These are phyloP conservation scores for Phlebiopsis flavidoalba DNA, from an alignment of 768 basidiomycete species.

Conservation along the genomic window DNA sequence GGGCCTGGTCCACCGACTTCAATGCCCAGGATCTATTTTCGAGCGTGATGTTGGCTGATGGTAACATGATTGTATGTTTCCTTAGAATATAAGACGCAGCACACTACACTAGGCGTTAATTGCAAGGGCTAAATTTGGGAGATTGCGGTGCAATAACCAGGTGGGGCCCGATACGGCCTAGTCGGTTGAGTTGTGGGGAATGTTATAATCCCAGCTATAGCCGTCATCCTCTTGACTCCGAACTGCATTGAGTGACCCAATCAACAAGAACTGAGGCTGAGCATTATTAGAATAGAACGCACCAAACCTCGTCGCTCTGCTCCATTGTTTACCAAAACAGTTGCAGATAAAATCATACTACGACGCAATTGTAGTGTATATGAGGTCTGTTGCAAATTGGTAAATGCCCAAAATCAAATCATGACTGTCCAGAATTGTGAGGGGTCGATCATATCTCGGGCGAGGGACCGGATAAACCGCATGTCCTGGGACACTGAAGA, in stretches of 20 bases:
- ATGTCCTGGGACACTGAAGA: conserved; percentile 79
- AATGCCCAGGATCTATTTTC: conserved; percentile 73
- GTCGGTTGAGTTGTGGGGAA: conserved; percentile 61
- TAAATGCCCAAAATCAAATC: conserved; percentile 86
- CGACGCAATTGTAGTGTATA: conserved; percentile 17
- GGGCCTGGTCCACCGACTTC: conserved; percentile 31
- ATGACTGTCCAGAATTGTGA: conserved; percentile 72
- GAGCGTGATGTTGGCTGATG: conserved; percentile 67
- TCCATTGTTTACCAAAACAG: conserved; percentile 85
- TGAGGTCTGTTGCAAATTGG: conserved; percentile 32
- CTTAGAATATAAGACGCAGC: not conserved
- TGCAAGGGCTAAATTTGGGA: conserved; percentile 86
- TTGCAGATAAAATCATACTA: conserved; percentile 83
- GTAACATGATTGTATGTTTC: conserved; percentile 1
- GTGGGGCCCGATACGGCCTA: conserved; percentile 81
- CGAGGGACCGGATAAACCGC: conserved; percentile 87
- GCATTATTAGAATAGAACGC: no score
- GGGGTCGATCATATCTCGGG: conserved; percentile 85
- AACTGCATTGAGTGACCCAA: conserved; percentile 42
- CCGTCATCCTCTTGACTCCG: conserved; percentile 76
- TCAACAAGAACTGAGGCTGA: not conserved
- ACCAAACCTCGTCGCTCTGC: conserved; percentile 85
- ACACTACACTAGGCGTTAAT: conserved; percentile 69
- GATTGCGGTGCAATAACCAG: conserved; percentile 77
- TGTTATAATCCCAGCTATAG: conserved; percentile 69